Evolutionary conservation across 2,329 filamentous ascomycete genomes (phyloP).

Genomic region (Aspergillus hortae): DNA sequence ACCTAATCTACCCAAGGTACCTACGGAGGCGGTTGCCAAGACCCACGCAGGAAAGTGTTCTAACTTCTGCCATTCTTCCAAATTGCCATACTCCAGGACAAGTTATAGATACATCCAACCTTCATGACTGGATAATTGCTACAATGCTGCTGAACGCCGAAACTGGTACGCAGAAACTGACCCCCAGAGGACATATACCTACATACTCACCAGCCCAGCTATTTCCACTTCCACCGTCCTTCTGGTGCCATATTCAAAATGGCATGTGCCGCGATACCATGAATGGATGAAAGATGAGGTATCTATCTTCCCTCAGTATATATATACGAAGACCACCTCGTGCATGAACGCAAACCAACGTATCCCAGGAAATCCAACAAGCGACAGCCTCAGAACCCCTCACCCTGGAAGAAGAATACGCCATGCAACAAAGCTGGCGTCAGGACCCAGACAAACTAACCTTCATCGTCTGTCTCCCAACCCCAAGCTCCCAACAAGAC

Average conservation of each 20-base stretch:
- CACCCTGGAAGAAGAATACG: constrained; percentile 75
- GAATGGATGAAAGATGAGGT: constrained; percentile 84
- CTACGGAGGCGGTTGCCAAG: too few species aligned
- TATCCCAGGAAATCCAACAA: constrained; percentile 62
- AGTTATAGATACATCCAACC: too few species aligned
- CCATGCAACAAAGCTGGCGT: constrained; percentile 88
- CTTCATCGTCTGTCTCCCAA: constrained; percentile 74
- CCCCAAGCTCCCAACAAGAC: not conserved
- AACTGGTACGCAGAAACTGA: constrained; percentile 23
- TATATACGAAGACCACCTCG: not conserved
- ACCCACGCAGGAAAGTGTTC: too few species aligned
- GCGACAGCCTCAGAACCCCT: constrained; percentile 86
- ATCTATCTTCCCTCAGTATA: not conserved
- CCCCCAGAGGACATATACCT: not conserved
- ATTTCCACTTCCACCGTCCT: constrained; percentile 64
- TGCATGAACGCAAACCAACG: constrained; percentile 7
- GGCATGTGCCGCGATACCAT: constrained; percentile 81
- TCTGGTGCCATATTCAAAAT: constrained; percentile 77
- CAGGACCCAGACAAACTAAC: constrained; percentile 81
- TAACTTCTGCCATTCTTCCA: too few species aligned
- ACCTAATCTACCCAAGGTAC: too few species aligned
- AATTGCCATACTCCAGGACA: too few species aligned
- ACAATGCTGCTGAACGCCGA: constrained; percentile 35
- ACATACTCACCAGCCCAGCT: constrained; percentile 46
- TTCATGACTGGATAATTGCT: not conserved